phyloP scores from a whole-genome alignment of 176 grass and related monocot species.

The barley (Hordeum vulgare) region DNA sequence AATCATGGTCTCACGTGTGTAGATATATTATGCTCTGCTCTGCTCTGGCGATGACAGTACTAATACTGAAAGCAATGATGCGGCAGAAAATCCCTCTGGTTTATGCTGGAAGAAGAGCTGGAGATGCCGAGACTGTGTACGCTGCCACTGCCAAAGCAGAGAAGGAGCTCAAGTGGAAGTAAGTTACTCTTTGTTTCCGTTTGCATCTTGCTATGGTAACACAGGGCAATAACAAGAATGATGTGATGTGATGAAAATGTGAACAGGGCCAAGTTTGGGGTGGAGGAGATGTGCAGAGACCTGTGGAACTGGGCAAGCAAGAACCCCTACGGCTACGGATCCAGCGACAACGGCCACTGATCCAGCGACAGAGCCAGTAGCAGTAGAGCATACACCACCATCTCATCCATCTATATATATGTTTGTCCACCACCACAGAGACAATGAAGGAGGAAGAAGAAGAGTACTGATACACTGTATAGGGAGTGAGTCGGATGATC shows the following conservation, averaged over 20 bases:
- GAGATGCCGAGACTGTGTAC: constrained; percentile 70
- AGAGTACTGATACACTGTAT: neutral
- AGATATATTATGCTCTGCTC: neutral
- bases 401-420: neutral
- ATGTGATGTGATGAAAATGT: too few species aligned
- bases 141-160: constrained; percentile 67
- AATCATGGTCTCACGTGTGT: neutral
- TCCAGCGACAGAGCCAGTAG: neutral
- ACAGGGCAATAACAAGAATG: neutral
- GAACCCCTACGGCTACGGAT: constrained; percentile 75
- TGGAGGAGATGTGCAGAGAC: constrained; percentile 96
- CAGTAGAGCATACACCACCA: neutral
- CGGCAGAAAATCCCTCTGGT: constrained; percentile 66
- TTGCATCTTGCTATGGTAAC: neutral
- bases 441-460: neutral
- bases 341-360: constrained; percentile 26
- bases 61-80: neutral
- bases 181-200: neutral
- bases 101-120: constrained; percentile 61
- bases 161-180: constrained; percentile 87
- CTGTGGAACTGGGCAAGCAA: constrained; percentile 95
- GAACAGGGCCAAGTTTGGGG: constrained; percentile 66
- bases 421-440: neutral
- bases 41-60: neutral
- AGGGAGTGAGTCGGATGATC: neutral